Base-by-base conservation (phyloP, 176 grass and related monocot species). In the Carex cristatella region DNA sequence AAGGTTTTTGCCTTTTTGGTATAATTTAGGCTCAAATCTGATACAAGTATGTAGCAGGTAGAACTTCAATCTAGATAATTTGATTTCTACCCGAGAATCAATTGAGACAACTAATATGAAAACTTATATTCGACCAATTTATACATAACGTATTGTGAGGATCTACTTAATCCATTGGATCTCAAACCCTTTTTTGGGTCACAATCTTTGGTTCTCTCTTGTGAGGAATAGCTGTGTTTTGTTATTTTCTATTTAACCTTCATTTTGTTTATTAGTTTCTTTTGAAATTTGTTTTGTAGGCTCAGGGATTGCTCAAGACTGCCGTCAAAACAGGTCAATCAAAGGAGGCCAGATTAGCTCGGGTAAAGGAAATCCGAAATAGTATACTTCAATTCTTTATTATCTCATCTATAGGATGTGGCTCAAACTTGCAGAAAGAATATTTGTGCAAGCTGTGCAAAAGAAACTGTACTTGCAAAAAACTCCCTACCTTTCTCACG, bases 321-420 rank as follows among this genome's bases (percentile, higher is more conserved):
- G 93, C 93, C 63, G 89, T 90, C 23, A 95, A 99, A 89, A 95
- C 90, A 89, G 96, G 96, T 6, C 96, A 99, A 57, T 95, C 96
- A 87, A 95, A 99, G 90, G 96, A 99, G 88, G 96, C 96, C 77
- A 94, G 96, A 86, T 94, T 99, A 92, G 96, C 96, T 80, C 85
- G 93, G 89, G 96, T 99, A 95, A 92, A 89, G 79, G 83, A 83
- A 42, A 40, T 40, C 38, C 4, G 38, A 40, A 40, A 64, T 27
- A 79, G 69, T 68, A 81, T 85, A 57, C 28, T 85, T 81, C 19
- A 81, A 75, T 56, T 83, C 67, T 57, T 80, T 86, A 37, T 76
- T 66, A 70, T 7, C 18, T 76, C 35, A 69, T 68, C 15, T 62
- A 70, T 88, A 23, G 38, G 65, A 53, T 57, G 6, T 57, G 74